Percentiles rank a stretch among this genome's conserved stretches.
phyloP scores from a whole-genome alignment of 179 eudicot species.

The Silene coronaria region DNA sequence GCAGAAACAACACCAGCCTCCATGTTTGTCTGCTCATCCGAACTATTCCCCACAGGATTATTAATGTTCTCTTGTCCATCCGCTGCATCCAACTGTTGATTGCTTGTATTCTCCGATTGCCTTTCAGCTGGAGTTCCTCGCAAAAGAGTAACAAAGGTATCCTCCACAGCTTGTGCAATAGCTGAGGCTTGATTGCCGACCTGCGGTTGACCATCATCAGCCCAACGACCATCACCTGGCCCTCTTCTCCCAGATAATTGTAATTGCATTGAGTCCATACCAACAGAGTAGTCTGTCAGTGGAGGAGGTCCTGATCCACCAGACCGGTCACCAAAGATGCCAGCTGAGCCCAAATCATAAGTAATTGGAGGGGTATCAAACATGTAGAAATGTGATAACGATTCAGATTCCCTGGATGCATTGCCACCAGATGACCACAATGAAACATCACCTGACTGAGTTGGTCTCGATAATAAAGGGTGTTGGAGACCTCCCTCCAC shows the following conservation, averaged over 20 bases:
- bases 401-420: slow-evolving; percentile 60
- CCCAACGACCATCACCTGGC: slow-evolving; percentile 98
- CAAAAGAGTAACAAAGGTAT: slow-evolving; percentile 62
- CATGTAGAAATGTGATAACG: slow-evolving; percentile 73
- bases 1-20: slow-evolving; percentile 29
- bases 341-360: slow-evolving; percentile 58
- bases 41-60: slow-evolving; percentile 30
- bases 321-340: slow-evolving; percentile 69
- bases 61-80: slow-evolving; percentile 23
- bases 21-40: slow-evolving; percentile 34
- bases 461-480: slow-evolving; percentile 79
- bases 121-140: slow-evolving; percentile 42
- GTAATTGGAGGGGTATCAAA: slow-evolving; percentile 84
- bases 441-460: slow-evolving; percentile 59
- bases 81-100: slow-evolving; percentile 29
- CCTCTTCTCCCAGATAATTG: slow-evolving; percentile 75
- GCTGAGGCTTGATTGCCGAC: slow-evolving; percentile 77
- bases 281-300: slow-evolving; percentile 72
- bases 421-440: slow-evolving; percentile 63
- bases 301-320: slow-evolving; percentile 66
- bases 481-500: slow-evolving; percentile 78
- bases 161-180: slow-evolving; percentile 86
- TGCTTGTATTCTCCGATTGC: slow-evolving; percentile 39
- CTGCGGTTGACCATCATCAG: slow-evolving; percentile 99
- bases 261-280: slow-evolving; percentile 72